These are phyloP conservation scores for Aspergillus aculeatus DNA, from an alignment of 2,329 filamentous ascomycete species.

Conservation along the genomic window DNA sequence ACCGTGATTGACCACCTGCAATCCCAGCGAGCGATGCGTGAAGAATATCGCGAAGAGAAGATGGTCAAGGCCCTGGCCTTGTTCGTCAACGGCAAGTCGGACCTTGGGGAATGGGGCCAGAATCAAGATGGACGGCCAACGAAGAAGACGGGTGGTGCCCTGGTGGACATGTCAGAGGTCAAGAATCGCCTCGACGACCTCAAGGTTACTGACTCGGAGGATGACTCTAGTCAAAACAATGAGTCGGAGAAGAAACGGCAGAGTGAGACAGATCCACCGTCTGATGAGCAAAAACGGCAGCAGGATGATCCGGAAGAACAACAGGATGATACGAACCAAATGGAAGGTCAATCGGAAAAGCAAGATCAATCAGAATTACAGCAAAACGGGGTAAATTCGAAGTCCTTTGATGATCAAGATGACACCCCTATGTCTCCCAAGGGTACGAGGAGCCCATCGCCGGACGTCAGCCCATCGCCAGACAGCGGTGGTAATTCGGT, in stretches of 20 bases:
- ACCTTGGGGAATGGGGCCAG: conserved; percentile 19
- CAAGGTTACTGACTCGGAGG: background rate
- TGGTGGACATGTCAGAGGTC: background rate
- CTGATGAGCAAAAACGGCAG: too few relatives aligned
- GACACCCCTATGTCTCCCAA: background rate
- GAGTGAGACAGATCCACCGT: too few relatives aligned
- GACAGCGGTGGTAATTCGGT: background rate
- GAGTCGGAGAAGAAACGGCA: too few relatives aligned
- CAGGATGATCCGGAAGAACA: too few relatives aligned
- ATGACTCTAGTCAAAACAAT: background rate
- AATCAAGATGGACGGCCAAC: background rate
- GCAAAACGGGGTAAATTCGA: background rate
- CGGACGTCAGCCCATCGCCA: background rate
- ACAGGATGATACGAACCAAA: too few relatives aligned
- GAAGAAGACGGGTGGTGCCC: background rate
- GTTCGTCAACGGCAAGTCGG: conserved; percentile 23
- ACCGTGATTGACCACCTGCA: conserved; percentile 24
- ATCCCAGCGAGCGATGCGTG: conserved; percentile 20
- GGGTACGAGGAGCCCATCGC: background rate
- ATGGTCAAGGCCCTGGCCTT: conserved; percentile 22
- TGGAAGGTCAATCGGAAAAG: too few relatives aligned
- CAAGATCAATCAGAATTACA: background rate
- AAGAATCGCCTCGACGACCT: background rate
- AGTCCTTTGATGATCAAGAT: background rate
- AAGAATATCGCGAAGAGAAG: conserved; percentile 22